phyloP scores from a whole-genome alignment of 768 basidiomycete species.

The Cystofilobasidium ferigula region DNA sequence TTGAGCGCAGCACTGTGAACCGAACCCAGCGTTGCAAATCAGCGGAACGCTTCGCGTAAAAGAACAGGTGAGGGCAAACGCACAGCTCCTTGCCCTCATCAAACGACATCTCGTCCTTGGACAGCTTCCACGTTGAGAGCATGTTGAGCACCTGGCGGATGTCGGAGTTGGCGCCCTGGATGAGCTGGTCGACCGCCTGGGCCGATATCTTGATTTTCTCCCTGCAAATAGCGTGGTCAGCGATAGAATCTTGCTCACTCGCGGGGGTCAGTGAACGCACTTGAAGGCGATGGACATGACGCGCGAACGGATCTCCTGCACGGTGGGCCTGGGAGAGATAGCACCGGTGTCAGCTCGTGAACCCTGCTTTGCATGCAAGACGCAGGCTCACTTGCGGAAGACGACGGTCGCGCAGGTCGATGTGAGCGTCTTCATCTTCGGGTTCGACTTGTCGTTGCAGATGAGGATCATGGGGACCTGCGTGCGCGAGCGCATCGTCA shows the following conservation, averaged over 20 bases:
- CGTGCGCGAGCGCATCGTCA: background rate
- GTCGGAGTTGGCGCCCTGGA: constrained; percentile 80
- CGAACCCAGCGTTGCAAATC: too few species aligned
- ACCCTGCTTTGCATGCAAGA: background rate
- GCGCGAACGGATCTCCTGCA: constrained; percentile 64
- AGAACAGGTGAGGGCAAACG: constrained; percentile 34
- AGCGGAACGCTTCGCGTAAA: too few species aligned
- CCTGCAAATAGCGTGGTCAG: constrained; percentile 40
- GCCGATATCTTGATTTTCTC: constrained; percentile 88
- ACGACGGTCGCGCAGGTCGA: constrained; percentile 59
- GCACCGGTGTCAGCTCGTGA: background rate
- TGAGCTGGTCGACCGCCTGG: constrained; percentile 83
- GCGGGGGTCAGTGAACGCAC: constrained; percentile 42
- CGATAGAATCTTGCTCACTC: background rate
- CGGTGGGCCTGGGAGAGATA: constrained; percentile 55
- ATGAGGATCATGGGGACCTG: constrained; percentile 96
- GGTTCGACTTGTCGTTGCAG: constrained; percentile 76
- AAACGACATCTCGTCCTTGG: constrained; percentile 63
- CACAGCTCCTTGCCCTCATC: constrained; percentile 87
- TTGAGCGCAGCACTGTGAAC: constrained; percentile 63
- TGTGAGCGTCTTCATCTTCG: constrained; percentile 78
- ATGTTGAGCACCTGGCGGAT: constrained; percentile 96
- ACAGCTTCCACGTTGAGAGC: constrained; percentile 94
- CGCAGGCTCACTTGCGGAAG: constrained; percentile 57
- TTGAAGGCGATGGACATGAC: constrained; percentile 81